phyloP scores from a whole-genome alignment of 1,284 basidiomycete species.

The Cryptococcus sp. region DNA sequence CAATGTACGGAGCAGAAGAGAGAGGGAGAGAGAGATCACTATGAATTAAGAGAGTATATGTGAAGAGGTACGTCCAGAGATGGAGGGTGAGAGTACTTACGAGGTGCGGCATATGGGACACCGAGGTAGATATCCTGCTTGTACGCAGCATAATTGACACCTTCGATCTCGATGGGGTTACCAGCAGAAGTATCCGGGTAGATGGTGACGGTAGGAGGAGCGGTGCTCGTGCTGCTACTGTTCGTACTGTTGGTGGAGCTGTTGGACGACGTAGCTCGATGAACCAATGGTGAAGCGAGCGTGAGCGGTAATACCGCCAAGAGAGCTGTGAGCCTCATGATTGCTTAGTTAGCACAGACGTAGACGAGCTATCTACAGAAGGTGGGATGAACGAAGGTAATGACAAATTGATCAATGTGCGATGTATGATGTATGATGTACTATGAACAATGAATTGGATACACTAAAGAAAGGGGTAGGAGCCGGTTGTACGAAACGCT shows the following conservation, averaged over 20 bases:
- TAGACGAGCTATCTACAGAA: too few relatives aligned
- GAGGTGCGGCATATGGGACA: slow-evolving; percentile 67
- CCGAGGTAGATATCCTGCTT: slow-evolving; percentile 55
- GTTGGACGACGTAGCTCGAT: not conserved
- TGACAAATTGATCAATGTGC: too few relatives aligned
- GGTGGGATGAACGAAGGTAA: too few relatives aligned
- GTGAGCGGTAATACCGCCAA: not conserved
- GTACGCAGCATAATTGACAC: not conserved
- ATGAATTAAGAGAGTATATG: too few relatives aligned
- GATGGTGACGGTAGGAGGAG: slow-evolving; percentile 1
- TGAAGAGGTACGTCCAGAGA: not conserved
- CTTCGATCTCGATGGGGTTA: not conserved
- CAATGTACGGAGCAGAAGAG: too few relatives aligned
- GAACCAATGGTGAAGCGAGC: not conserved
- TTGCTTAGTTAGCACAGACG: too few relatives aligned
- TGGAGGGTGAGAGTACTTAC: slow-evolving; percentile 8
- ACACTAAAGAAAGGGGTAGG: too few relatives aligned
- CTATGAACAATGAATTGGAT: too few relatives aligned
- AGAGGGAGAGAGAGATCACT: too few relatives aligned
- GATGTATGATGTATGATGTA: too few relatives aligned
- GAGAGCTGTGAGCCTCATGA: not conserved
- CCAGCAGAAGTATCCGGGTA: slow-evolving; percentile 4
- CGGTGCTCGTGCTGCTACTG: not conserved
- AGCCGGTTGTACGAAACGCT: too few relatives aligned
- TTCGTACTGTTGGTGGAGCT: not conserved